A percentile compares a stretch with the other conserved stretches of the same genome.
Evolutionary conservation across 371 early-diverging fungal genomes (phyloP).

Genomic region (Lichtheimia ramosa): DNA sequence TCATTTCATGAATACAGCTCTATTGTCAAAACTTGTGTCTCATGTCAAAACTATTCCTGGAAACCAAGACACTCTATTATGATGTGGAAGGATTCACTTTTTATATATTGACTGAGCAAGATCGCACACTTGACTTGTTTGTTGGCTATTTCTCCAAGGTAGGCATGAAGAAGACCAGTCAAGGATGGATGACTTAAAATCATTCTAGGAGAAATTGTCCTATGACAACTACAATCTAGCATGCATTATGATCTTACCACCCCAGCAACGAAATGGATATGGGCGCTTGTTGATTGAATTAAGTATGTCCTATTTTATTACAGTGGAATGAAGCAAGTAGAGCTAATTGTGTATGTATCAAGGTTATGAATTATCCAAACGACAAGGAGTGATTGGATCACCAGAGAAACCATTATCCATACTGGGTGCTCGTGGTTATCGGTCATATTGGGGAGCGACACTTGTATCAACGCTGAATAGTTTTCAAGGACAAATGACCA

Average conservation of each 20-base stretch:
- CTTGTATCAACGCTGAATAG: slow-evolving; percentile 44
- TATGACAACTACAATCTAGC: slow-evolving; percentile 85
- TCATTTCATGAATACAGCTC: slow-evolving; percentile 40
- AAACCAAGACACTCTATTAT: slow-evolving; percentile 98
- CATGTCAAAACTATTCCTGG: slow-evolving; percentile 93
- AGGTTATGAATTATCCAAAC: slow-evolving; percentile 89
- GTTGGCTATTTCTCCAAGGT: slow-evolving; percentile 75
- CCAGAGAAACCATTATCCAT: slow-evolving; percentile 88
- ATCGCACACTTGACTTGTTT: slow-evolving; percentile 49
- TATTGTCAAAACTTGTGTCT: slow-evolving; percentile 97
- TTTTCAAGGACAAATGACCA: slow-evolving; percentile 27
- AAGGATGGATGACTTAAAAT: background rate
- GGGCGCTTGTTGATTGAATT: slow-evolving; percentile 88
- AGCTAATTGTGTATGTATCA: slow-evolving; percentile 5
- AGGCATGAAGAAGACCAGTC: background rate
- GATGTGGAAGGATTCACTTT: slow-evolving; percentile 98
- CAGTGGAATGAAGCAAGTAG: background rate
- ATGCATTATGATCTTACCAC: slow-evolving; percentile 85
- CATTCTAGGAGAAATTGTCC: slow-evolving; percentile 63
- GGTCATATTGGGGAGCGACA: slow-evolving; percentile 73
- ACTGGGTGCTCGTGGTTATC: slow-evolving; percentile 70
- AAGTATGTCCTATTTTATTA: slow-evolving; percentile 48
- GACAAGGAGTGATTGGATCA: slow-evolving; percentile 85
- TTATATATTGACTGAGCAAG: slow-evolving; percentile 86
- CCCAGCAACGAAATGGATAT: slow-evolving; percentile 85